These are phyloP conservation scores for Santalum album DNA, from an alignment of 164 flowering plant species.

Conservation along the genomic window DNA sequence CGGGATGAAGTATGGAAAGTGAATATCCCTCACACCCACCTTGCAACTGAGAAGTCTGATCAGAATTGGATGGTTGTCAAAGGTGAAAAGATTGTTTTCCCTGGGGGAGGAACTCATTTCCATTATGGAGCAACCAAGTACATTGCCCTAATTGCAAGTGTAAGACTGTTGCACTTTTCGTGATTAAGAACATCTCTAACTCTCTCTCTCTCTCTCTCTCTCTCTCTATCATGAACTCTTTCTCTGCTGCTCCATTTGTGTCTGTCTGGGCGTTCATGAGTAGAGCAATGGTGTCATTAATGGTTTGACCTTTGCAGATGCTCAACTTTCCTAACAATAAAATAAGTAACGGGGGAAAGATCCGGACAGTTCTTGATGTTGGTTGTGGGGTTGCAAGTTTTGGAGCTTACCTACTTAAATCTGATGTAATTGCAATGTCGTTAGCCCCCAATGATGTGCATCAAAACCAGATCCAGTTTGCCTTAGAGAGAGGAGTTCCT, in stretches of 20 bases:
- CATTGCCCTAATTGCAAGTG: slow-evolving; percentile 40
- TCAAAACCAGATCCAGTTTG: slow-evolving; percentile 46
- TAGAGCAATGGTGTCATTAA: neutral
- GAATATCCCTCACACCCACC: slow-evolving; percentile 46
- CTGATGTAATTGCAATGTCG: slow-evolving; percentile 39
- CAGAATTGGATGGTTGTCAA: slow-evolving; percentile 51
- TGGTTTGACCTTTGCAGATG: slow-evolving; percentile 28
- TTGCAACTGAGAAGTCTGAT: slow-evolving; percentile 41
- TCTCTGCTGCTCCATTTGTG: neutral
- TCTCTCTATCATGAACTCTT: neutral
- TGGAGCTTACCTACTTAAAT: slow-evolving; percentile 40
- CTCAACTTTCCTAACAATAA: slow-evolving; percentile 29
- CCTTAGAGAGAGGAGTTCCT: slow-evolving; percentile 45
- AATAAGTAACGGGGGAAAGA: slow-evolving; percentile 29
- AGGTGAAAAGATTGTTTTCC: slow-evolving; percentile 37
- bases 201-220: slow-evolving; percentile 1
- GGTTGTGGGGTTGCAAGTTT: slow-evolving; percentile 54
- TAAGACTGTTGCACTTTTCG: slow-evolving; percentile 20
- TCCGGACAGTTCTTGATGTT: slow-evolving; percentile 41
- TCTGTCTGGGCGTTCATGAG: neutral
- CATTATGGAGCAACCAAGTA: slow-evolving; percentile 45
- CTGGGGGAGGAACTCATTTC: slow-evolving; percentile 52
- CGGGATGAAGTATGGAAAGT: slow-evolving; percentile 46
- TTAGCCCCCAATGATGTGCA: slow-evolving; percentile 49
- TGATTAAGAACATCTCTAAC: too few relatives aligned